These are phyloP conservation scores for Scheffersomyces spartinae DNA, from an alignment of 805 yeast species.

Conservation along the genomic window DNA sequence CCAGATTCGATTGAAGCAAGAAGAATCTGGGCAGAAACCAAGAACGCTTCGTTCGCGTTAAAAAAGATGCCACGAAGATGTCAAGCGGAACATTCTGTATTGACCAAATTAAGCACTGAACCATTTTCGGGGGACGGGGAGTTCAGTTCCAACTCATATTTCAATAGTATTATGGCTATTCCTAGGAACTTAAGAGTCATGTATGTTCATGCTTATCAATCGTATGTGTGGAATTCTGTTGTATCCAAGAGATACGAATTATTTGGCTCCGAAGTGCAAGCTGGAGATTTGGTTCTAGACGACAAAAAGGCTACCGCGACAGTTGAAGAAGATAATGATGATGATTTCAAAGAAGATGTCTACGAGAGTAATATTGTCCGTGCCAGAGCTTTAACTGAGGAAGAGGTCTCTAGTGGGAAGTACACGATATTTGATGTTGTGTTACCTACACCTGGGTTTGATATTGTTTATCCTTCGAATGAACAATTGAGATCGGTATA, in stretches of 20 bases:
- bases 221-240: slow-evolving; percentile 86
- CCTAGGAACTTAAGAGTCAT: slow-evolving; percentile 87
- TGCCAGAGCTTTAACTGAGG: slow-evolving; percentile 66
- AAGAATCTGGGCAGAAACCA: slow-evolving; percentile 65
- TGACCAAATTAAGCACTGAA: slow-evolving; percentile 47
- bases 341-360: slow-evolving; percentile 61
- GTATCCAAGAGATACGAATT: slow-evolving; percentile 65
- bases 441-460: slow-evolving; percentile 95
- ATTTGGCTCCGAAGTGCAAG: slow-evolving; percentile 59
- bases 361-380: slow-evolving; percentile 44
- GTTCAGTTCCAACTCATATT: slow-evolving; percentile 44
- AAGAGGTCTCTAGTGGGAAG: slow-evolving; percentile 48
- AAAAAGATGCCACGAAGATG: slow-evolving; percentile 79
- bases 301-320: slow-evolving; percentile 11
- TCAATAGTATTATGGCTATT: slow-evolving; percentile 74
- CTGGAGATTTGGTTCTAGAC: slow-evolving; percentile 67
- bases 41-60: slow-evolving; percentile 53
- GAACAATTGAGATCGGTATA: slow-evolving; percentile 48
- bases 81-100: slow-evolving; percentile 70
- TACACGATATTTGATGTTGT: slow-evolving; percentile 75
- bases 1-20: slow-evolving; percentile 83
- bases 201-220: slow-evolving; percentile 97
- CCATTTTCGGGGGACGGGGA: slow-evolving; percentile 31
- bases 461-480: slow-evolving; percentile 74
- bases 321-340: slow-evolving; percentile 22